Evolutionary conservation across 1,284 basidiomycete species (phyloP), one percentile per base, ranked within the genome.

Genomic region (Ceraceosorus bombacis): DNA sequence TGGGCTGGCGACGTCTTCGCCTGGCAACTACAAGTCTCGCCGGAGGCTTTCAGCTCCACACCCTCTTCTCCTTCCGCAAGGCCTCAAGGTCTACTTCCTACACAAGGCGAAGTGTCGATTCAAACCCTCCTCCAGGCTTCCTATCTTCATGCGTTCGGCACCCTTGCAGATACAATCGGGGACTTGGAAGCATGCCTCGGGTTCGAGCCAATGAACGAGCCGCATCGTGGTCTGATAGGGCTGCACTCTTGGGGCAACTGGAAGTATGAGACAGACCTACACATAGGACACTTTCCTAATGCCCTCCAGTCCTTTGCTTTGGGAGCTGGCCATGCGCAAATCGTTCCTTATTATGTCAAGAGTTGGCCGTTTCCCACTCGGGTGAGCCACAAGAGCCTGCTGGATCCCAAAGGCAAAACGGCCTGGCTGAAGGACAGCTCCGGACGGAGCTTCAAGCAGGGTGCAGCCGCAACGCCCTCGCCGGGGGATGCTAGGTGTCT

Each of bases 161-260:
- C 80, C 54, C 80, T 98, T 0, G 88, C 84, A 0, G 82, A 83
- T 55, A 81, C 84, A 0, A 81, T 97, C 1, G 86, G 85, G 5
- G 83, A 85, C 60, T 78, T 93, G 41, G 85, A 89, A 9, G 86
- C 85, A 4, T 88, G 95, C 0, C 73, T 95, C 13, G 94, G 94
- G 0, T 93, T 96, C 62, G 89, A 97, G 83, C 69, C 77, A 13
- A 88, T 96, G 84, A 98, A 98, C 72, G 94, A 98, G 78, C 94
- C 94, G 0, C 93, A 98, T 79, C 83, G 87, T 71, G 95, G 94
- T 36, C 95, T 92, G 73, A 85, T 95, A 62, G 85, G 88, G 59
- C 80, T 94, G 3, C 81, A 85, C 49, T 90, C 89, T 2, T 83
- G 96, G 55, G 86, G 96, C 70, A 81, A 81, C 40, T 97, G 54